A percentile compares a stretch with the other conserved stretches of the same genome.
These are phyloP conservation scores for Ceriops tagal DNA, from an alignment of 345 rosid genomes.

Conservation along the genomic window DNA sequence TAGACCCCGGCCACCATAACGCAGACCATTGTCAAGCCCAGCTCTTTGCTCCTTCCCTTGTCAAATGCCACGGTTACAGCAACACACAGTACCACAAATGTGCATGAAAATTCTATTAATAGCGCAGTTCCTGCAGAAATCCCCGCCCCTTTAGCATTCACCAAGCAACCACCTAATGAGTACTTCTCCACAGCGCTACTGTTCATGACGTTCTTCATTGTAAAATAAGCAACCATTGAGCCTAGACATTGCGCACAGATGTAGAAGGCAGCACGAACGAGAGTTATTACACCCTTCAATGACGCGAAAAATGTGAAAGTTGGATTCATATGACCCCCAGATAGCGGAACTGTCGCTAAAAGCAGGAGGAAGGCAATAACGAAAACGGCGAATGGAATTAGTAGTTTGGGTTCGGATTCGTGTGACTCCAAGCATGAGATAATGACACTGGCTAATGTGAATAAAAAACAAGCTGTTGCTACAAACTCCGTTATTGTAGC, in stretches of 20 bases:
- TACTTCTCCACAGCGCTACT: conserved; percentile 24
- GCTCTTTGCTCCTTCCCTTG: conserved; percentile 30
- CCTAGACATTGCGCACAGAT: conserved; percentile 45
- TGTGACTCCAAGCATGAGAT: conserved; percentile 18
- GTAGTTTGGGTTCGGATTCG: conserved; percentile 21
- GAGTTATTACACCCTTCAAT: conserved; percentile 34
- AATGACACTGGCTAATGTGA: conserved; percentile 36
- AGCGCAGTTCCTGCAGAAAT: conserved; percentile 22
- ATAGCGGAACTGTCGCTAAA: conserved; percentile 41
- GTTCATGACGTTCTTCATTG: conserved; percentile 31
- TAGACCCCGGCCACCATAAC: conserved; percentile 29
- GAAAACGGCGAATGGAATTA: conserved; percentile 40
- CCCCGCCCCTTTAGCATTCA: conserved; percentile 25
- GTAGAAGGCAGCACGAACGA: conserved; percentile 36
- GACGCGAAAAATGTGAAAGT: conserved; percentile 39
- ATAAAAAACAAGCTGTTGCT: conserved; percentile 43
- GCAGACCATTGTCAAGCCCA: conserved; percentile 32
- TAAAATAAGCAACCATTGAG: conserved; percentile 24
- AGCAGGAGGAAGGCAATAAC: conserved; percentile 30
- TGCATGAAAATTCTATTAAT: conserved; percentile 39
- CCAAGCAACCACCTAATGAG: conserved; percentile 49
- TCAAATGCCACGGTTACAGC: conserved; percentile 46
- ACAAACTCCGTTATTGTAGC: conserved; percentile 44
- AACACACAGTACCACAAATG: conserved; percentile 38
- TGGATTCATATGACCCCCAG: conserved; percentile 57